Conservation (phyloP, 1,139 yeast species). For the Martiniozyma asiatica region DNA sequence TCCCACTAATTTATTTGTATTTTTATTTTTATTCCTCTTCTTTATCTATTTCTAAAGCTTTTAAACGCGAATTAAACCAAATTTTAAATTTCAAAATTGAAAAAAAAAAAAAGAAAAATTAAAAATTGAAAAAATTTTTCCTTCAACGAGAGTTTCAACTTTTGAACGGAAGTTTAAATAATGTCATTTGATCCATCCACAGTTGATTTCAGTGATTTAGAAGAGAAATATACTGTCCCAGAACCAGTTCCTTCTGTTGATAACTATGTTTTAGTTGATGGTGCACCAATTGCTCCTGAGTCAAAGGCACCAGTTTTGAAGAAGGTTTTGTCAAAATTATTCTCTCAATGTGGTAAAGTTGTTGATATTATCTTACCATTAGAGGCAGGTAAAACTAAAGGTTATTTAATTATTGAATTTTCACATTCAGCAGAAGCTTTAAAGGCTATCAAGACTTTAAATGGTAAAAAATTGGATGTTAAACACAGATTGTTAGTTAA, state of each 20-base stretch:
- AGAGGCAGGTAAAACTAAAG: conserved; percentile 71
- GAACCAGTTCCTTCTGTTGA: conserved; percentile 50
- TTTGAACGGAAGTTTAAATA: conserved; percentile 20
- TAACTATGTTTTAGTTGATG: conserved; percentile 78
- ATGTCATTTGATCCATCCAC: conserved; percentile 40
- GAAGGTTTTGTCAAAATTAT: conserved; percentile 75
- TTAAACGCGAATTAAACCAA: no score
- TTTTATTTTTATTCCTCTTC: background rate
- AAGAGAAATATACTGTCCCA: conserved; percentile 57
- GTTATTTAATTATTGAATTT: conserved; percentile 80
- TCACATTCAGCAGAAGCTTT: conserved; percentile 57
- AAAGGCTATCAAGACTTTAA: conserved; percentile 66
- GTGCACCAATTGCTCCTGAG: conserved; percentile 93
- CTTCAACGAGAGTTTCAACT: no score
- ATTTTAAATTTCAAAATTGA: no score
- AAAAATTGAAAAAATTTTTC: no score
- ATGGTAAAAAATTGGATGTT: conserved; percentile 86
- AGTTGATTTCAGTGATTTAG: conserved; percentile 82
- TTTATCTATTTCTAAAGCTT: no score
- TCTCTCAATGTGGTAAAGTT: conserved; percentile 60
- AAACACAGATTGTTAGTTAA: conserved; percentile 85
- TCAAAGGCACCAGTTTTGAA: conserved; percentile 73
- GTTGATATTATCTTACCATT: conserved; percentile 71
- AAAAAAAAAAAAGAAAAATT: no score
- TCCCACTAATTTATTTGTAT: background rate